Percentiles rank a stretch among this genome's conserved stretches.
phyloP scores from a whole-genome alignment of 1,139 yeast species.

The Diutina rugosa region DNA sequence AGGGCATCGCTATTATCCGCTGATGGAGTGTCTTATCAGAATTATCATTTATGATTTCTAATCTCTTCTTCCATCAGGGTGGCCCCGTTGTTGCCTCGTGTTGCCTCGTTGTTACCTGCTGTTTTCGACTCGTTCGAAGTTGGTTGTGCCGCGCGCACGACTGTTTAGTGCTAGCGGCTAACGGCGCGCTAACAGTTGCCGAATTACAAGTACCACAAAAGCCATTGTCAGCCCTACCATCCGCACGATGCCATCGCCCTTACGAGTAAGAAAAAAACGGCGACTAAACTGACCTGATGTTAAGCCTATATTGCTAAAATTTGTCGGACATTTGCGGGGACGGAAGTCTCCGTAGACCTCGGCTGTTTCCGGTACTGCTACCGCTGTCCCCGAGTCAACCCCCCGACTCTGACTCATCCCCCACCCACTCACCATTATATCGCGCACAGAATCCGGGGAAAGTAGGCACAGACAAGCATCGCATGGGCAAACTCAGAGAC shows the following conservation, averaged over 20 bases:
- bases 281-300: no score
- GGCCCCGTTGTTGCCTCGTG: no score
- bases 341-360: neutral
- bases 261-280: neutral
- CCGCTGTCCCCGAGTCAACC: neutral
- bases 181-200: neutral
- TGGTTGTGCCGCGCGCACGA: no score
- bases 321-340: neutral
- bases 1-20: no score
- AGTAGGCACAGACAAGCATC: neutral
- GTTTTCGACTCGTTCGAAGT: no score
- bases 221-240: neutral
- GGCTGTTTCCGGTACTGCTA: neutral
- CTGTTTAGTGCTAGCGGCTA: neutral
- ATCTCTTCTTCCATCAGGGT: no score
- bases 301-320: no score
- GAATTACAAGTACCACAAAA: neutral
- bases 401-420: neutral
- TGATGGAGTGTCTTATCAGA: no score
- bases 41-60: no score
- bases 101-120: no score
- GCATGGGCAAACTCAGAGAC: neutral
- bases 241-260: neutral
- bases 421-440: neutral
- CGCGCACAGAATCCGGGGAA: neutral